These are phyloP conservation scores for Suillus bovinus DNA, from an alignment of 768 basidiomycete genomes.

Conservation along the genomic window DNA sequence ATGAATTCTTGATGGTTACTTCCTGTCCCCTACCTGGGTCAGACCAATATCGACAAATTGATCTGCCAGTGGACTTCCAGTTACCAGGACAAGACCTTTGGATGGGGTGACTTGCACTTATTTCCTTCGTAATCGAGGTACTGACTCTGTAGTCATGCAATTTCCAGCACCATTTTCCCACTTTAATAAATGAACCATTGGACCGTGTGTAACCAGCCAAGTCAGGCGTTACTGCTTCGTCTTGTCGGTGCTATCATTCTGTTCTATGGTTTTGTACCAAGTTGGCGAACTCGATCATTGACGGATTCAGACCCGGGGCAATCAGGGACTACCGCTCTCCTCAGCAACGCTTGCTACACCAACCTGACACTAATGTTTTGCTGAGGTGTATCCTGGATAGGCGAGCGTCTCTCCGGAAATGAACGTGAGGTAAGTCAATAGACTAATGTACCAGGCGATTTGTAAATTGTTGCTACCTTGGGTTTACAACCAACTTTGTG, in stretches of 20 bases:
- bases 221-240: not conserved
- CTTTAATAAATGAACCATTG: not conserved
- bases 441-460: not conserved
- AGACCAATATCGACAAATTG: not conserved
- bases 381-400: not conserved
- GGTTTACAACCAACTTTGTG: not conserved
- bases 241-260: not conserved
- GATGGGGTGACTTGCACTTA: too few species aligned
- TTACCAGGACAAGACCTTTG: not conserved
- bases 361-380: not conserved
- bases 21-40: not conserved
- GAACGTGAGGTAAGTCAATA: not conserved
- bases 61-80: not conserved
- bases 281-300: not conserved
- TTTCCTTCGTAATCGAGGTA: not conserved
- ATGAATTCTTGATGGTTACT: too few species aligned
- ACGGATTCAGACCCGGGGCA: not conserved
- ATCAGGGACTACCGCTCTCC: not conserved
- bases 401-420: not conserved
- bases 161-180: not conserved
- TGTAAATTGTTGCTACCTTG: not conserved
- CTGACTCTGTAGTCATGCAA: not conserved
- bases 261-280: not conserved
- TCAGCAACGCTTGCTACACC: not conserved
- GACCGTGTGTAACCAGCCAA: not conserved